phyloP scores from a whole-genome alignment of 331 rosid species.

The Rosa hybrid region DNA sequence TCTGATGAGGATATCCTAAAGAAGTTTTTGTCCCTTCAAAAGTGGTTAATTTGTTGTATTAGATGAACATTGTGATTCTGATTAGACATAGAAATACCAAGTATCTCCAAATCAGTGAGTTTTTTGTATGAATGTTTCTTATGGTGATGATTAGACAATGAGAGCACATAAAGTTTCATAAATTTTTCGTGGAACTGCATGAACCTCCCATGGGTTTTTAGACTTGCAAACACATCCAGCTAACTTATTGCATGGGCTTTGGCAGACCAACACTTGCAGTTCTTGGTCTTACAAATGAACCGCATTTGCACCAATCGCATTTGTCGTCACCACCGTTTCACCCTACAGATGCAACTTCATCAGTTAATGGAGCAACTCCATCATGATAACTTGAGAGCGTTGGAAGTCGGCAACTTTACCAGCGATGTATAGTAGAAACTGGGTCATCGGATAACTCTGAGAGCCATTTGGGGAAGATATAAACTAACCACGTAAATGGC shows the following conservation, averaged over 20 bases:
- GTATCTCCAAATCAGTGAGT: background rate
- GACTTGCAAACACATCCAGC: background rate
- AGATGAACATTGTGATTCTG: background rate
- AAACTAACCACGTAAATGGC: background rate
- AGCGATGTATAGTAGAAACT: constrained; percentile 26
- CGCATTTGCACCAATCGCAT: constrained; percentile 48
- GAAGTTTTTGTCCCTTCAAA: background rate
- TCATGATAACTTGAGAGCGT: constrained; percentile 36
- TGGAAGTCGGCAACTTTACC: constrained; percentile 21
- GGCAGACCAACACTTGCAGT: constrained; percentile 67
- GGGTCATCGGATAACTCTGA: constrained; percentile 8
- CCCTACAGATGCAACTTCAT: constrained; percentile 59
- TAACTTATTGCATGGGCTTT: constrained; percentile 17
- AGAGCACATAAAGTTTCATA: background rate
- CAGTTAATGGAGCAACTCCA: constrained; percentile 65
- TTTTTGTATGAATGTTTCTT: background rate
- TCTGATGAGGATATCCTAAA: background rate
- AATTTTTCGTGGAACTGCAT: background rate
- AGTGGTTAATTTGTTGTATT: background rate
- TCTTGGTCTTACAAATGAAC: constrained; percentile 72
- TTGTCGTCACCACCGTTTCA: constrained; percentile 42
- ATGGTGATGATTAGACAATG: background rate
- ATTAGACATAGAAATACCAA: background rate
- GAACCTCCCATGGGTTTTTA: background rate
- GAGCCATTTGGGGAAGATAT: background rate